Base-by-base conservation (phyloP, 805 yeast genomes). In the Yamadazyma takamatsuzukensis region DNA sequence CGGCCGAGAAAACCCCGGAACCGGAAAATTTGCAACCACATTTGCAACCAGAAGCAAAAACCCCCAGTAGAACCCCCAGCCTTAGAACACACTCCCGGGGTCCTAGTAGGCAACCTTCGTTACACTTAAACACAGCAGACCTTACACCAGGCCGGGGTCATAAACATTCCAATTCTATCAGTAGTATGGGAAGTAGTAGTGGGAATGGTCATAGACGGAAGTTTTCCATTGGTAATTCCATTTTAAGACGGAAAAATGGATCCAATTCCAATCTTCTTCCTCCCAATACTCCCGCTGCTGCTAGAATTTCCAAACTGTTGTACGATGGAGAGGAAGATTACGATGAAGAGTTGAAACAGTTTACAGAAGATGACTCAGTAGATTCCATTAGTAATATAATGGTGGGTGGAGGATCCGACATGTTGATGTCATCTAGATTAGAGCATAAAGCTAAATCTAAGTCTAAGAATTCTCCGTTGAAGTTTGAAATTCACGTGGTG, bases 401-500 rank as follows among this genome's bases (percentile, higher is more conserved):
- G 46, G 61, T 64, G 39, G 77, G 72, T 9, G 72, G 70, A 6
- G 80, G 76, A 12, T 58, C 68, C 30, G 82, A 79, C 49, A 77
- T 78, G 82, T 62, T 79, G 44, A 56, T 76, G 6, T 74, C 82
- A 3, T 71, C 80, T 32, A 59, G 79, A 44, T 46, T 78, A 28
- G 82, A 78, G 43, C 82, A 78, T 37, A 41, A 56, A 49, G 30
- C 39, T 13, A 37, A 44, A 18, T 10, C 19, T 21, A 40, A 37
- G 13, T 28, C 39, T 14, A 43, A 44, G 36, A 57, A 54, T 37
- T 56, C 68, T 10, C 95, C 95, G 13, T 70, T 90, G 50, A 79
- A 83, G 50, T 89, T 89, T 59, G 97, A 90, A 54, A 84, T 90
- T 41, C 88, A 84, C 54, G 79, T 89, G 42, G 97, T 89, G 25